Evolutionary conservation across 176 grass and related monocot genomes (phyloP).

Genomic region (Thinopyrum elongatum): DNA sequence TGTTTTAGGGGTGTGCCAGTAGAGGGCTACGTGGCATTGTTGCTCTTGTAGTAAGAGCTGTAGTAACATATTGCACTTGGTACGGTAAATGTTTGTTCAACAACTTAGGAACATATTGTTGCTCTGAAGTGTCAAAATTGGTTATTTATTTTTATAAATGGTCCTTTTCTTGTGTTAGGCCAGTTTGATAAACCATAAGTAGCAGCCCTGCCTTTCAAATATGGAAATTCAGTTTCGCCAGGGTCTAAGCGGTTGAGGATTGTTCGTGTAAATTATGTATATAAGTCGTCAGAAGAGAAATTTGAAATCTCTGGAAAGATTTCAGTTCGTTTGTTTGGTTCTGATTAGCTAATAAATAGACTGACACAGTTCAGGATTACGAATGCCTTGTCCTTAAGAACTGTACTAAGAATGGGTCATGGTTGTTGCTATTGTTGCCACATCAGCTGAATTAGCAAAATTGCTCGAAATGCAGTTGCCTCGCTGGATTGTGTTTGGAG

Average conservation of each 20-base stretch:
- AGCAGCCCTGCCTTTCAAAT: background rate
- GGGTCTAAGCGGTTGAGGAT: background rate
- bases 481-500: background rate
- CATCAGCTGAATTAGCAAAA: background rate
- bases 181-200: background rate
- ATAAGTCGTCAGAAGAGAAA: background rate
- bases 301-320: constrained; percentile 10
- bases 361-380: background rate
- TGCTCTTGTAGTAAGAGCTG: background rate
- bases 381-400: constrained; percentile 1
- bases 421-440: background rate
- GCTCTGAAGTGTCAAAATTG: background rate
- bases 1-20: background rate
- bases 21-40: background rate
- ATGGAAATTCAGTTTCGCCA: background rate
- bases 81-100: background rate
- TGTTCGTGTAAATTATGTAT: background rate
- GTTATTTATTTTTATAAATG: background rate
- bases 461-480: background rate
- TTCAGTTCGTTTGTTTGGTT: background rate
- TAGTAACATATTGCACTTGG: background rate
- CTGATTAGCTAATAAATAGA: background rate
- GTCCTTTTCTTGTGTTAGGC: background rate
- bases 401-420: background rate
- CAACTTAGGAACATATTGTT: background rate